Evolutionary conservation across 2,329 filamentous ascomycete species (phyloP).

Genomic region (Hypomyces rosellus): DNA sequence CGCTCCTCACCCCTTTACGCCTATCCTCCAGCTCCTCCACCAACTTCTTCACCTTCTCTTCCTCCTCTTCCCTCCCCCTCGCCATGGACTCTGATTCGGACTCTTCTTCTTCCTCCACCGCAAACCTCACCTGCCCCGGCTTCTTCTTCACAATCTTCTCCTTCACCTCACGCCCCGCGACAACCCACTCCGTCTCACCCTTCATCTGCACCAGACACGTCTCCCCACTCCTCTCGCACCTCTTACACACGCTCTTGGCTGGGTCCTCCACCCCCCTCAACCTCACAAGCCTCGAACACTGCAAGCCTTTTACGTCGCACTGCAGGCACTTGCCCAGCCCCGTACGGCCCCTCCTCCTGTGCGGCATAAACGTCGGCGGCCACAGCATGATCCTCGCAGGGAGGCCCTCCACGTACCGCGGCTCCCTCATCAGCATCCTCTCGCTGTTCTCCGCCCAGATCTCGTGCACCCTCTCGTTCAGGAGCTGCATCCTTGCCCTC

Average conservation of each 20-base stretch:
- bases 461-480: background rate
- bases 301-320: conserved; percentile 17
- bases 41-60: background rate
- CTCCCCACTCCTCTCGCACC: conserved; percentile 20
- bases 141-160: background rate
- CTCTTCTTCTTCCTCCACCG: background rate
- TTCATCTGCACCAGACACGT: conserved; percentile 16
- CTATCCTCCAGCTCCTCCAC: conserved; percentile 5
- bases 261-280: conserved; percentile 35
- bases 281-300: conserved; percentile 18
- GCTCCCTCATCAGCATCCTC: conserved; percentile 5
- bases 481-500: background rate
- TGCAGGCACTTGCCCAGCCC: conserved; percentile 16
- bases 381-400: conserved; percentile 16
- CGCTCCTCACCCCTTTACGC: conserved; percentile 1
- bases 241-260: conserved; percentile 27
- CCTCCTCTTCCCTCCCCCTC: background rate
- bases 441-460: conserved; percentile 13
- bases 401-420: conserved; percentile 24
- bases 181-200: background rate
- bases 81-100: too few species aligned
- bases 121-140: background rate
- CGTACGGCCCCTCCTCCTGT: background rate
- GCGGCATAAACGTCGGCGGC: conserved; percentile 15
- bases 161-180: conserved; percentile 1